Evolutionary conservation across 2,329 filamentous ascomycete genomes (phyloP).

Genomic region (Diaporthe sp.): DNA sequence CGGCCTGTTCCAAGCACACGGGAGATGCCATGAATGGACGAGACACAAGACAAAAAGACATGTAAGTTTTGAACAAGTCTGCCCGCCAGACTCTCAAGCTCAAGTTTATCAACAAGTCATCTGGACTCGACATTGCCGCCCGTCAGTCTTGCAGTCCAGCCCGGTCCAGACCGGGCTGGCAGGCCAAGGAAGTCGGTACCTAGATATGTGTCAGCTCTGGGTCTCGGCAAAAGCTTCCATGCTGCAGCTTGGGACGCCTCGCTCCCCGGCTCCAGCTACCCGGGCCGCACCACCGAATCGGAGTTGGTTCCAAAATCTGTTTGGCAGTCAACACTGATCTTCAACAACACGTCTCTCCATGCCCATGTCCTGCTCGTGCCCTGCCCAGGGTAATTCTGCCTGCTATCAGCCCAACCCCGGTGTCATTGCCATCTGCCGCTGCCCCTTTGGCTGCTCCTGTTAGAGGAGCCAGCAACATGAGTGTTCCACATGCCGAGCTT

Average conservation of each 20-base stretch:
- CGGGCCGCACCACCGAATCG: slow-evolving; percentile 25
- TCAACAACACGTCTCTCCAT: not conserved
- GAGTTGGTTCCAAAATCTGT: slow-evolving; percentile 8
- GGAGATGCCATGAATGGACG: not conserved
- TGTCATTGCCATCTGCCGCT: slow-evolving; percentile 9
- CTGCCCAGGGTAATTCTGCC: not conserved
- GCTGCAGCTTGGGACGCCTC: not conserved
- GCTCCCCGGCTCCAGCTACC: slow-evolving; percentile 26
- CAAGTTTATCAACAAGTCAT: not conserved
- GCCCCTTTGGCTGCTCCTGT: slow-evolving; percentile 18
- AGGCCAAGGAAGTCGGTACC: not conserved
- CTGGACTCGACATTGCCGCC: not conserved
- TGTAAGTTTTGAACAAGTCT: not conserved
- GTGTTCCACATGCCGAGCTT: slow-evolving; percentile 29
- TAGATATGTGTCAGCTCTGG: not conserved
- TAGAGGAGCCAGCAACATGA: slow-evolving; percentile 12
- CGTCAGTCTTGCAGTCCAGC: not conserved
- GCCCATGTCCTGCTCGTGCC: slow-evolving; percentile 19
- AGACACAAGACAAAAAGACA: not conserved
- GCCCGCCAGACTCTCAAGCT: not conserved
- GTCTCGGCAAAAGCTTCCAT: slow-evolving; percentile 29
- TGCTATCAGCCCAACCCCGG: slow-evolving; percentile 3
- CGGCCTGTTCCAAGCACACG: not conserved
- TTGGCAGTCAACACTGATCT: not conserved
- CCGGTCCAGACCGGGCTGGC: not conserved